Conservation (phyloP, 306 rosid genomes). For the Cicer pinnatifidum region DNA sequence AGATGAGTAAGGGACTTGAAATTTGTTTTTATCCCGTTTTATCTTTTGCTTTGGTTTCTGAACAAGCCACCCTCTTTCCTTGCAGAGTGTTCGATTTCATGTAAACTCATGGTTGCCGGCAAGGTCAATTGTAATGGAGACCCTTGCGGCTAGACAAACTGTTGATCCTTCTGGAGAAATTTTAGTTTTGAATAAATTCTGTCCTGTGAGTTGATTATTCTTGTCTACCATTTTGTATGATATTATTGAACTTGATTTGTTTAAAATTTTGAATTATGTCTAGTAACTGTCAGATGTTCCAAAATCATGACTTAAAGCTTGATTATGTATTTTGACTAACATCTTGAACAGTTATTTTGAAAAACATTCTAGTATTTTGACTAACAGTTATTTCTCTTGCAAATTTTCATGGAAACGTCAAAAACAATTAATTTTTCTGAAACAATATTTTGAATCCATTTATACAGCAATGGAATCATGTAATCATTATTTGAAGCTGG, state of each 20-base stretch:
- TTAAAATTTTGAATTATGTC: conserved; percentile 16
- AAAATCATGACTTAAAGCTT: conserved; percentile 38
- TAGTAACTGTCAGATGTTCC: conserved; percentile 11
- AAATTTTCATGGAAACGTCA: not conserved
- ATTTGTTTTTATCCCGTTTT: not conserved
- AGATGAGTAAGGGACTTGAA: not conserved
- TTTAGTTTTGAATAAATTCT: conserved; percentile 72
- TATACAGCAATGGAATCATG: conserved; percentile 1
- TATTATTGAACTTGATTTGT: conserved; percentile 23
- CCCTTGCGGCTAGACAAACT: conserved; percentile 67
- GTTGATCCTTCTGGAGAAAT: conserved; percentile 92
- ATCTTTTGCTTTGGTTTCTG: conserved; percentile 39
- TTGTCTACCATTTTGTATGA: not conserved
- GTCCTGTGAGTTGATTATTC: conserved; percentile 78
- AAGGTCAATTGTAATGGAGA: conserved; percentile 82
- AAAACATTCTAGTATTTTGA: not conserved
- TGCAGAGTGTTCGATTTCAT: conserved; percentile 78
- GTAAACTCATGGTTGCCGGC: conserved; percentile 97
- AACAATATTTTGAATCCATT: conserved; percentile 21
- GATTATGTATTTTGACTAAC: not conserved
- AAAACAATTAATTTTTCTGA: not conserved
- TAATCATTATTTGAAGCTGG: conserved; percentile 10
- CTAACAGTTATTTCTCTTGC: not conserved
- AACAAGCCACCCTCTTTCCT: conserved; percentile 12
- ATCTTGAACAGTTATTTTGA: conserved; percentile 32